phyloP scores from a whole-genome alignment of 495 filamentous ascomycete species.

The Neurospora sp. region DNA sequence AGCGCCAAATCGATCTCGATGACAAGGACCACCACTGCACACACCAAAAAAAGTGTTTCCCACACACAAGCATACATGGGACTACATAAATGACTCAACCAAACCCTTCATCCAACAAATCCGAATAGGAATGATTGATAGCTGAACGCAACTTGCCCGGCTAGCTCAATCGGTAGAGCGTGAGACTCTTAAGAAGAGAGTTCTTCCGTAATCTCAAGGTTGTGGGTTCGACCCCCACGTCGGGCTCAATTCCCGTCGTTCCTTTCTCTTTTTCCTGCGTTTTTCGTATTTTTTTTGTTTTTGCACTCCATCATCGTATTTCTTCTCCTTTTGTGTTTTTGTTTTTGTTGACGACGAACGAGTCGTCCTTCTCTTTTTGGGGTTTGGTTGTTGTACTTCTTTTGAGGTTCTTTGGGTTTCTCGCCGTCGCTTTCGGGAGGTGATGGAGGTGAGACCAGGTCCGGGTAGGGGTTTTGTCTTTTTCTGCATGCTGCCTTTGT shows the following conservation, averaged over 20 bases:
- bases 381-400: too few relatives aligned
- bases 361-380: too few relatives aligned
- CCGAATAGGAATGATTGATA: background rate
- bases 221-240: background rate
- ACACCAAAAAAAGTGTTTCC: background rate
- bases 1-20: background rate
- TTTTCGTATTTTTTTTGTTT: too few relatives aligned
- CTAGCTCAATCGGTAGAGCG: constrained; percentile 70
- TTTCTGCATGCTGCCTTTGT: too few relatives aligned
- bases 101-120: background rate
- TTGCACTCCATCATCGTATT: too few relatives aligned
- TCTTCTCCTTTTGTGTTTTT: too few relatives aligned
- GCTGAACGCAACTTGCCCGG: constrained; percentile 10
- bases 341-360: too few relatives aligned
- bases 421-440: too few relatives aligned
- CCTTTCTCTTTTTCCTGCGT: background rate
- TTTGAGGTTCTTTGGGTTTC: too few relatives aligned
- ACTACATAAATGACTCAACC: background rate
- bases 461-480: too few relatives aligned
- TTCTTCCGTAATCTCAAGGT: background rate
- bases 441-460: too few relatives aligned
- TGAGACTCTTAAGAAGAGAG: constrained; percentile 59
- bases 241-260: background rate
- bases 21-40: background rate
- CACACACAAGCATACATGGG: background rate